These are phyloP conservation scores for Clavariopsis aquatica DNA, from an alignment of 495 filamentous ascomycete species.

Conservation along the genomic window DNA sequence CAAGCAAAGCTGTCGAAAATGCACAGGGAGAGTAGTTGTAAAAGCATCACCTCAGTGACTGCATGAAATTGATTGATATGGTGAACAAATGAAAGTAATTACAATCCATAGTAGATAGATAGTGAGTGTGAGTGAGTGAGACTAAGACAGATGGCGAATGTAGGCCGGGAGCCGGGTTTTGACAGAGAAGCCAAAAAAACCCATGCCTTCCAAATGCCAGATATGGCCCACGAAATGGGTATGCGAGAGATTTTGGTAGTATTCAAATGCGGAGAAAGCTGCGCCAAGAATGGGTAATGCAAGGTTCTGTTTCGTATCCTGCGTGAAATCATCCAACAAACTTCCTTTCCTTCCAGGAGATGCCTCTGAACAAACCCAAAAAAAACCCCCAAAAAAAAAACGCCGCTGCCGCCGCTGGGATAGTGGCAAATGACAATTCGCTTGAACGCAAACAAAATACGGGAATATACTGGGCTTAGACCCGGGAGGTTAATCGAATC, in stretches of 20 bases:
- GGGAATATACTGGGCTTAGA: constrained; percentile 1
- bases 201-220: not conserved
- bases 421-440: constrained; percentile 30
- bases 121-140: too few species aligned
- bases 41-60: not conserved
- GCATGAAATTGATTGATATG: not conserved
- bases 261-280: constrained; percentile 20
- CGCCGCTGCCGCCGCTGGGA: too few species aligned
- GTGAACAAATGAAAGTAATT: constrained; percentile 28
- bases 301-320: constrained; percentile 21
- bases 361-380: constrained; percentile 17
- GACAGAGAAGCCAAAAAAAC: not conserved
- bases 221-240: constrained; percentile 2
- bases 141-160: constrained; percentile 10
- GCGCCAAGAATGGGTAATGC: constrained; percentile 13
- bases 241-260: constrained; percentile 14
- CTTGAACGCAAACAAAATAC: constrained; percentile 37
- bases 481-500: constrained; percentile 33
- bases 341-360: constrained; percentile 9
- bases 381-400: not conserved
- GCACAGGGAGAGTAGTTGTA: not conserved
- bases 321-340: constrained; percentile 26
- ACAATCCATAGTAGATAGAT: constrained; percentile 18
- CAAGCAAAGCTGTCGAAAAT: not conserved
- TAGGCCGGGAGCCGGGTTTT: not conserved